phyloP scores from a whole-genome alignment of 805 yeast species.

The Myxozyma neotropica region DNA sequence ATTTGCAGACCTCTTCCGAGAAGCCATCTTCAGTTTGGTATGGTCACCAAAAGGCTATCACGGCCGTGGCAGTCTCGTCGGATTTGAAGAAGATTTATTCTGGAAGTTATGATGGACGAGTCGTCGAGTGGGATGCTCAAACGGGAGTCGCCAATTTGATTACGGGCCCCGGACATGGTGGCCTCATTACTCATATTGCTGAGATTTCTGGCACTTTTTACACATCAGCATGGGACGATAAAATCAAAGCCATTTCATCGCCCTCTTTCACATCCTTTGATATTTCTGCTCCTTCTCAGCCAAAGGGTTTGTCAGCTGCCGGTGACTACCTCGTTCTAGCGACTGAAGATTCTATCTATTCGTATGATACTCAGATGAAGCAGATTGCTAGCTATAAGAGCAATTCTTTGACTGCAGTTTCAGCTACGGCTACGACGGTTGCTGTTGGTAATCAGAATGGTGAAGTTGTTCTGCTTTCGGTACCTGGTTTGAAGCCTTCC shows the following conservation, averaged over 20 bases:
- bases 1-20: constrained; percentile 39
- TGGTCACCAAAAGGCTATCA: constrained; percentile 85
- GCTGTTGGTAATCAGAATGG: constrained; percentile 32
- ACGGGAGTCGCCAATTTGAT: constrained; percentile 46
- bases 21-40: constrained; percentile 49
- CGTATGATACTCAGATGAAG: constrained; percentile 4
- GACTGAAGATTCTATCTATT: constrained; percentile 41
- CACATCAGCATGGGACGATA: constrained; percentile 91
- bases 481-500: constrained; percentile 45
- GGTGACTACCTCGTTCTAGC: constrained; percentile 49
- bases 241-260: constrained; percentile 49
- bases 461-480: constrained; percentile 25
- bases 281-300: constrained; percentile 52
- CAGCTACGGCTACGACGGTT: constrained; percentile 21
- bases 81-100: constrained; percentile 42
- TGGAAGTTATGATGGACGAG: constrained; percentile 82
- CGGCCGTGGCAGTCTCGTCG: constrained; percentile 50
- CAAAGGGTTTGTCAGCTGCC: constrained; percentile 49
- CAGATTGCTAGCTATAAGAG: constrained; percentile 10
- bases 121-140: constrained; percentile 59
- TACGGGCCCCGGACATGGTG: constrained; percentile 57
- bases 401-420: constrained; percentile 23
- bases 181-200: constrained; percentile 63
- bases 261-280: constrained; percentile 42
- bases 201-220: constrained; percentile 43